Evolutionary conservation across 2,329 filamentous ascomycete genomes (phyloP), one percentile per base, ranked within the genome.

Genomic region (Fusarium sp.): DNA sequence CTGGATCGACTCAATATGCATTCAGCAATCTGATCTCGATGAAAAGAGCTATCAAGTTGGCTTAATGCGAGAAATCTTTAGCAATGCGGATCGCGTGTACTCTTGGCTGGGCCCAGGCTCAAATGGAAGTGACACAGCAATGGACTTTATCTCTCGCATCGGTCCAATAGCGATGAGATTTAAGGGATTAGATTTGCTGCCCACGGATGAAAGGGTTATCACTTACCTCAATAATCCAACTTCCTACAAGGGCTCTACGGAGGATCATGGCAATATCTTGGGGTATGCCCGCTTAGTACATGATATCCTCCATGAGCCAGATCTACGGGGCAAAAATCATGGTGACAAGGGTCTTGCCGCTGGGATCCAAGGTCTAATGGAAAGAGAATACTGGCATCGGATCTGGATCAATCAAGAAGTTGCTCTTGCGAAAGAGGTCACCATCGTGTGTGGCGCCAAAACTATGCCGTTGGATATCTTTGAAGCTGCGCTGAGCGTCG

Each of bases 391-490:
- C 8, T 64, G 64, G 64, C 20, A 16, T 0, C 33, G 65, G 8
- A 58, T 67, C 4, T 67, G 50, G 50, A 67, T 67, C 11, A 41
- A 50, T 4, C 39, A 67, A 50, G 65, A 67, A 33, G 29, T 58
- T 2, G 60, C 60, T 7, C 3, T 64, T 2, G 60, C 39, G 1
- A 56, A 33, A 18, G 31, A 58, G 10, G 37, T 20, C 3, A 0
- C 50, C 7, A 9, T 64, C 9, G 1, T 64, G 6, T 57, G 59
- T 16, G 59, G 60, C 8, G n/a, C 8, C 20, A 67, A 27, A 16
- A 20, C 14, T 4, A 13, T 14, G 4, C 16, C 18, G 6, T 29
- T 57, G 5, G 50, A 2, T 0, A 10, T 48, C 2, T 20, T 58
- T 3, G 50, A 50, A n/a, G 18, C 11, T 7, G 37, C 37, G 4